phyloP scores from a whole-genome alignment of 495 filamentous ascomycete species.

The Xylaria longipes region DNA sequence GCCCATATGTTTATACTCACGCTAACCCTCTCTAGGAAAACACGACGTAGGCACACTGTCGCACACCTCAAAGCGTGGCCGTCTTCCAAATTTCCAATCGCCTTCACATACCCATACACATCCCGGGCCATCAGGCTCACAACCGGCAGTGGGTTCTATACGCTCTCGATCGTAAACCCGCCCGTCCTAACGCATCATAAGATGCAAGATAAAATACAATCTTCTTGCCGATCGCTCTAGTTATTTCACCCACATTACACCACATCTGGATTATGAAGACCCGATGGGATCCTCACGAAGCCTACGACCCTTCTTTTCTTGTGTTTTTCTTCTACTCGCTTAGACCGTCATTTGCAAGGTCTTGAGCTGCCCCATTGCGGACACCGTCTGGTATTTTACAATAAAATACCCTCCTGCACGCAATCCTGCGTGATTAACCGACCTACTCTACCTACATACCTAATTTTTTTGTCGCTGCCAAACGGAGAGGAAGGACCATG shows the following conservation, averaged over 20 bases:
- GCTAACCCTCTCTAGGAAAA: slow-evolving; percentile 64
- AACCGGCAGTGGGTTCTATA: slow-evolving; percentile 42
- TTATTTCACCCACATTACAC: slow-evolving; percentile 32
- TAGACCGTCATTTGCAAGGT: background rate
- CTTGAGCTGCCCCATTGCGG: background rate
- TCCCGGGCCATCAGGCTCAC: slow-evolving; percentile 44
- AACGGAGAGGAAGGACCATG: background rate
- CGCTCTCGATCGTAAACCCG: slow-evolving; percentile 40
- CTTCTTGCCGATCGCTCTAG: slow-evolving; percentile 24
- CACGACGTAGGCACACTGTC: slow-evolving; percentile 69
- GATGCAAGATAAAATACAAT: slow-evolving; percentile 6
- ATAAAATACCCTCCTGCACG: background rate
- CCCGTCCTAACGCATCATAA: slow-evolving; percentile 27
- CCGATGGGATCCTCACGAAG: slow-evolving; percentile 39
- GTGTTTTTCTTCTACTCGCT: slow-evolving; percentile 19
- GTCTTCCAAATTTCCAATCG: slow-evolving; percentile 33
- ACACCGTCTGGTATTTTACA: background rate
- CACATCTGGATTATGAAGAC: slow-evolving; percentile 34
- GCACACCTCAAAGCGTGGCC: slow-evolving; percentile 49
- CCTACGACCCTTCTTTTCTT: slow-evolving; percentile 36
- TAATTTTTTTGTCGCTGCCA: background rate
- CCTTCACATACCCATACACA: slow-evolving; percentile 45
- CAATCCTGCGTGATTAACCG: background rate
- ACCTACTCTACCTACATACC: slow-evolving; percentile 1
- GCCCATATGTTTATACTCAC: background rate